Evolutionary conservation across 768 basidiomycete genomes (phyloP).

Genomic region (Hypholoma fasciculare): DNA sequence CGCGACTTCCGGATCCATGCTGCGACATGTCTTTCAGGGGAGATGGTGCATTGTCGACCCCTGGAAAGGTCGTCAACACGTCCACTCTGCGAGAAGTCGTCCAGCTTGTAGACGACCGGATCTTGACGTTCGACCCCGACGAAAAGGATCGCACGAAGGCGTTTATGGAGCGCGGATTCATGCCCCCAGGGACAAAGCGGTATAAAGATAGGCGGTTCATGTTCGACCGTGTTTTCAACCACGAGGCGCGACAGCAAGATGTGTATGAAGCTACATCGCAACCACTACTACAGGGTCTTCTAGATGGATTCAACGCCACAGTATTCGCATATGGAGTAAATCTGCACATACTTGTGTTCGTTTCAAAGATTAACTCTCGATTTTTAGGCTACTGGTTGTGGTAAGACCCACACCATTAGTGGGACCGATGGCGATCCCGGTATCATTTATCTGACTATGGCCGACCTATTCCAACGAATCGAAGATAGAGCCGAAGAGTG

Average conservation of each 20-base stretch:
- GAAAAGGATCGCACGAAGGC: slow-evolving; percentile 81
- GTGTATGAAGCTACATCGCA: slow-evolving; percentile 87
- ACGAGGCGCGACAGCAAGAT: slow-evolving; percentile 78
- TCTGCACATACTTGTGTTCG: slow-evolving; percentile 6
- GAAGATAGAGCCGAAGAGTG: slow-evolving; percentile 84
- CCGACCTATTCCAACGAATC: slow-evolving; percentile 92
- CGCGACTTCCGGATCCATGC: slow-evolving; percentile 75
- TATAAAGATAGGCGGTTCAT: slow-evolving; percentile 98
- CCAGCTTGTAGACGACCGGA: slow-evolving; percentile 91
- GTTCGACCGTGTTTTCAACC: slow-evolving; percentile 92
- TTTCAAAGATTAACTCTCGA: neutral
- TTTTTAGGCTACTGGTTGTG: slow-evolving; percentile 96
- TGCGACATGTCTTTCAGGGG: slow-evolving; percentile 73
- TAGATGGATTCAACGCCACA: slow-evolving; percentile 96
- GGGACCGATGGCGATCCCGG: slow-evolving; percentile 88
- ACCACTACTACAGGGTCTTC: slow-evolving; percentile 79
- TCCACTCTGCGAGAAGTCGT: slow-evolving; percentile 74
- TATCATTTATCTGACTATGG: slow-evolving; percentile 96
- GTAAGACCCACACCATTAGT: slow-evolving; percentile 99
- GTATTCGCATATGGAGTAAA: slow-evolving; percentile 98
- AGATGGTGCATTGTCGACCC: slow-evolving; percentile 84
- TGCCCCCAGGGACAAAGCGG: slow-evolving; percentile 86
- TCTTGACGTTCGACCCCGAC: slow-evolving; percentile 94
- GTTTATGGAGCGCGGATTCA: slow-evolving; percentile 82
- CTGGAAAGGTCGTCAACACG: slow-evolving; percentile 52